A percentile compares a stretch with the other conserved stretches of the same genome.
These are phyloP conservation scores for Cercospora sesami DNA, from an alignment of 2,329 filamentous ascomycete genomes.

Conservation along the genomic window DNA sequence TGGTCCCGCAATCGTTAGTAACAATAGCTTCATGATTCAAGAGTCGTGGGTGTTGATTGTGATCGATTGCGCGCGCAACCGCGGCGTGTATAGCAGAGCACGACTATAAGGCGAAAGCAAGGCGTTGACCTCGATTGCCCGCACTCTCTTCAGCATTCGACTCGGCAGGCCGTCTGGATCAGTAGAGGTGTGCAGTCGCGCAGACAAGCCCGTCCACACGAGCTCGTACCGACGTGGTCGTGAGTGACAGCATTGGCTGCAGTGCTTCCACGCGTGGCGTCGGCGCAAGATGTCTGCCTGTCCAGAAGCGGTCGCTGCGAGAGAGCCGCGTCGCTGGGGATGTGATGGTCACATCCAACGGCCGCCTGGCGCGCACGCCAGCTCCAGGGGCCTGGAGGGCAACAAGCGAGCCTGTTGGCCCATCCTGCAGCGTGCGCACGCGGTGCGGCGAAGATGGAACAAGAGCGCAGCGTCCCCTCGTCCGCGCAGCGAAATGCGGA, in stretches of 20 bases:
- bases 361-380: background rate
- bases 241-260: background rate
- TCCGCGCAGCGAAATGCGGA: background rate
- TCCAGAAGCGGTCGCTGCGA: slow-evolving; percentile 3
- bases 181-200: background rate
- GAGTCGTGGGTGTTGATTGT: background rate
- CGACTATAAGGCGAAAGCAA: background rate
- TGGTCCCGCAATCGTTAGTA: background rate
- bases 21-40: slow-evolving; percentile 5
- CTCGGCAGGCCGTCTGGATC: background rate
- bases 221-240: background rate
- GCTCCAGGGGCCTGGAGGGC: background rate
- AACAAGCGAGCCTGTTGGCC: background rate
- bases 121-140: background rate
- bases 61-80: background rate
- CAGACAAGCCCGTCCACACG: background rate
- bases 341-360: slow-evolving; percentile 1
- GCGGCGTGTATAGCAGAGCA: background rate
- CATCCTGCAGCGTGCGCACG: background rate
- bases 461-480: background rate
- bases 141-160: background rate
- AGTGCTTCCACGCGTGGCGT: background rate
- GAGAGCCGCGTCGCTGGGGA: background rate
- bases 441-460: background rate
- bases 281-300: background rate